Conservation (phyloP, 2,329 filamentous ascomycete genomes). For the Ascocoryne sarcoides region DNA sequence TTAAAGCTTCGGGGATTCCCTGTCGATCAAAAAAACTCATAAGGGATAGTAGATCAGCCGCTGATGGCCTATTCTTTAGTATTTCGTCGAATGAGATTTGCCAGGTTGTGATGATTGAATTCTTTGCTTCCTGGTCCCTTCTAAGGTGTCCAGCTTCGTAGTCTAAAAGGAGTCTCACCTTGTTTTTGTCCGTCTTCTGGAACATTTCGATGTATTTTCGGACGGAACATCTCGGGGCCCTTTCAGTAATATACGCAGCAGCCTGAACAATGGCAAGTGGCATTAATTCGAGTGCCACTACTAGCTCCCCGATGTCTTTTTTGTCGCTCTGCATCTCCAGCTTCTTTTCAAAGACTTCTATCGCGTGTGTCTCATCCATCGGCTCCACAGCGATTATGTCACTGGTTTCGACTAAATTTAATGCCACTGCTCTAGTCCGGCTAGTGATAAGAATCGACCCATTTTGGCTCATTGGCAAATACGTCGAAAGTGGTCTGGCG, state of each 20-base stretch:
- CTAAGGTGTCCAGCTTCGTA: slow-evolving; percentile 28
- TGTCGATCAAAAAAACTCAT: slow-evolving; percentile 39
- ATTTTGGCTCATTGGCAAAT: slow-evolving; percentile 17
- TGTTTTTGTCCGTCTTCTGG: slow-evolving; percentile 24
- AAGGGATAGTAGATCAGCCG: slow-evolving; percentile 35
- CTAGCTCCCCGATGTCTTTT: slow-evolving; percentile 13
- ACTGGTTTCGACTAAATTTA: slow-evolving; percentile 15
- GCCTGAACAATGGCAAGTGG: slow-evolving; percentile 27
- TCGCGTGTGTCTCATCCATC: slow-evolving; percentile 23
- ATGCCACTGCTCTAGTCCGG: slow-evolving; percentile 11
- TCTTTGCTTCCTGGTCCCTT: slow-evolving; percentile 29
- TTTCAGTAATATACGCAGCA: slow-evolving; percentile 19
- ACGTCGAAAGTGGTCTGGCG: slow-evolving; percentile 10
- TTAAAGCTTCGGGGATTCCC: slow-evolving; percentile 31
- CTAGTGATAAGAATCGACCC: slow-evolving; percentile 24
- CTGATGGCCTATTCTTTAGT: slow-evolving; percentile 26
- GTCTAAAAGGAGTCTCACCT: slow-evolving; percentile 26
- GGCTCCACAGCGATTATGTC: slow-evolving; percentile 24
- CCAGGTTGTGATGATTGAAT: slow-evolving; percentile 32
- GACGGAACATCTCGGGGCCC: slow-evolving; percentile 27
- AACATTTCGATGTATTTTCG: slow-evolving; percentile 33
- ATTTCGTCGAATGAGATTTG: slow-evolving; percentile 32
- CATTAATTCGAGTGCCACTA: slow-evolving; percentile 22
- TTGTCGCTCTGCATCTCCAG: slow-evolving; percentile 11
- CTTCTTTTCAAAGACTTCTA: slow-evolving; percentile 27